Conservation (phyloP, 192 early-diverging fungal genomes). For the Coemansia erecta region DNA sequence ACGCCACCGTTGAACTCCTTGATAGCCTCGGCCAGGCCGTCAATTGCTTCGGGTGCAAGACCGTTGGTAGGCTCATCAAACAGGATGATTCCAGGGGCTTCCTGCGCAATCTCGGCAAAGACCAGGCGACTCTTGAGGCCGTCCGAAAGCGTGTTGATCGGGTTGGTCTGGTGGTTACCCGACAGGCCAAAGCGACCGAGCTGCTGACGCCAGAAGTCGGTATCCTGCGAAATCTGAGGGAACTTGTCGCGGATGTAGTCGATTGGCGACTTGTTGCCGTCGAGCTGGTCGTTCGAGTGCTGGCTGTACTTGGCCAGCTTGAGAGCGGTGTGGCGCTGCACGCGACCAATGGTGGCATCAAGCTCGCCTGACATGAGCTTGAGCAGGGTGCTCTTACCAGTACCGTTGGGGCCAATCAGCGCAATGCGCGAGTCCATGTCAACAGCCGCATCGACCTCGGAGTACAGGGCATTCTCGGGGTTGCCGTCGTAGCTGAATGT, state of each 20-base stretch:
- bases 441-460: slow-evolving; percentile 85
- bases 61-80: slow-evolving; percentile 96
- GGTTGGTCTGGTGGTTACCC: slow-evolving; percentile 86
- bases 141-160: slow-evolving; percentile 87
- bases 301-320: slow-evolving; percentile 97
- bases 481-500: slow-evolving; percentile 90
- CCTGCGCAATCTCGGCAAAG: slow-evolving; percentile 66
- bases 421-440: slow-evolving; percentile 99
- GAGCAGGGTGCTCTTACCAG: slow-evolving; percentile 93
- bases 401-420: slow-evolving; percentile 94
- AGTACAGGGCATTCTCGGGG: slow-evolving; percentile 81
- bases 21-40: slow-evolving; percentile 94
- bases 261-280: slow-evolving; percentile 80
- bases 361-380: slow-evolving; percentile 96
- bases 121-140: slow-evolving; percentile 93
- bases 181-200: slow-evolving; percentile 94
- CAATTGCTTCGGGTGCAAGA: slow-evolving; percentile 90
- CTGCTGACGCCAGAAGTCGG: slow-evolving; percentile 86
- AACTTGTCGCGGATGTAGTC: slow-evolving; percentile 88
- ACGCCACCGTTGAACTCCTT: slow-evolving; percentile 93
- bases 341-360: slow-evolving; percentile 76
- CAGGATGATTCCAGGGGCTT: slow-evolving; percentile 82
- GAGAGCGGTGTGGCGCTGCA: slow-evolving; percentile 85
- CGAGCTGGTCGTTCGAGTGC: slow-evolving; percentile 96
- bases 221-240: slow-evolving; percentile 77